phyloP scores from a whole-genome alignment of 352 stramenopile species.

The Phytopythium mirpurense region DNA sequence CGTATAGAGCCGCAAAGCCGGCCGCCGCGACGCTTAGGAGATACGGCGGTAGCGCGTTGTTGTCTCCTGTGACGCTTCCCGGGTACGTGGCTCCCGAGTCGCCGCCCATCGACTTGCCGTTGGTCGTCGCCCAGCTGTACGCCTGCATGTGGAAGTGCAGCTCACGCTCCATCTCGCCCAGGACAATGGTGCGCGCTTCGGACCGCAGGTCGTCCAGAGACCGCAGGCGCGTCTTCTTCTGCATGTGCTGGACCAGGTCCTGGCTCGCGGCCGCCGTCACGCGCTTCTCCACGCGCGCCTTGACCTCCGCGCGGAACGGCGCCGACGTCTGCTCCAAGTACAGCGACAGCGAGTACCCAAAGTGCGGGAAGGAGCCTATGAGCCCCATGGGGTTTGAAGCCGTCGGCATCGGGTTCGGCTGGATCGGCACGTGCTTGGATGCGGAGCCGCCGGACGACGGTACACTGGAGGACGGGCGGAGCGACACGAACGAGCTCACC shows the following conservation, averaged over 20 bases:
- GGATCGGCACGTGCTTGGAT: constrained; percentile 50
- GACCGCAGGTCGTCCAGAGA: constrained; percentile 62
- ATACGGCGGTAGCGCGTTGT: constrained; percentile 38
- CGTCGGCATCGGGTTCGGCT: constrained; percentile 74
- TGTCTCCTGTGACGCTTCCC: constrained; percentile 9
- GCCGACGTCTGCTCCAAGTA: constrained; percentile 72
- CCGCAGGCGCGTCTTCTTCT: constrained; percentile 76
- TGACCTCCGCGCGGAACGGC: constrained; percentile 60
- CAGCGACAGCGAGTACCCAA: constrained; percentile 58
- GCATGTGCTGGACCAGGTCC: constrained; percentile 77
- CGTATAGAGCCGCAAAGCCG: constrained; percentile 54
- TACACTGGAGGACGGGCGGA: neutral
- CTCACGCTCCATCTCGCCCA: constrained; percentile 69
- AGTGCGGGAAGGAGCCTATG: constrained; percentile 46
- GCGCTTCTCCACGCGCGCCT: constrained; percentile 70
- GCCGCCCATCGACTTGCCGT: constrained; percentile 11
- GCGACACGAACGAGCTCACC: constrained; percentile 15
- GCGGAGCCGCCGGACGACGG: neutral
- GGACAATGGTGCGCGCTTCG: constrained; percentile 54
- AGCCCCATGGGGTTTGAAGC: constrained; percentile 65
- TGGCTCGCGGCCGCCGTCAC: constrained; percentile 65
- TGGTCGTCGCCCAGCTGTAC: constrained; percentile 52
- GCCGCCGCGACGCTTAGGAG: constrained; percentile 51
- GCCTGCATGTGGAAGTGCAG: constrained; percentile 69
- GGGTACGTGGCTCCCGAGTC: constrained; percentile 8